Evolutionary conservation across 495 filamentous ascomycete species (phyloP), one percentile per base, ranked within the genome.

Genomic region (Cercophora sp.): DNA sequence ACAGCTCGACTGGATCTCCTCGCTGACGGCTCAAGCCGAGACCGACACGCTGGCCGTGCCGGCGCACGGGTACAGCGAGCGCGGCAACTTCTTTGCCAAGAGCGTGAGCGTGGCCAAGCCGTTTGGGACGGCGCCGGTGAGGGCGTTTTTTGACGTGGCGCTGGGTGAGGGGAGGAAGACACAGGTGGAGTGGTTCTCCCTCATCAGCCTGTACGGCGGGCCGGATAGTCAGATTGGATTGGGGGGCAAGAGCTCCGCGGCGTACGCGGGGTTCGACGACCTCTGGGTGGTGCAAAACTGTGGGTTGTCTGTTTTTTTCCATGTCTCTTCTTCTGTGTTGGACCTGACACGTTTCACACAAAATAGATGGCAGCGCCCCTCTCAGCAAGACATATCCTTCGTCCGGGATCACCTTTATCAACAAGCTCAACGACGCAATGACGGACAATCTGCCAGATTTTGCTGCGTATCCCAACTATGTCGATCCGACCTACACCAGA

Each of bases 71-170:
- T 53, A 48, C 15, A 19, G 34, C 13, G 8, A n/a, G 35, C 42
- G 43, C 16, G 55, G 53, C 25, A 52, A 54, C 46, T 57, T 60
- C 46, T 60, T 57, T 19, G 58, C 54, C 22, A 60, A 60, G 37
- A 52, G 47, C 16, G 58, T 57, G n/a, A 54, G 50, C 10, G 48
- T 45, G 10, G 19, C 36, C 6, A 5, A 36, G 16, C 50, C 58
- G 6, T 46, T 60, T 25, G 18, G 9, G 1, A 27, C 48, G 6
- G 32, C 32, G 22, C 31, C 58, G 3, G 9, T 54, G 13, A 16
- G 8, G 8, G 29, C 15, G 9, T 60, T 49, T 42, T 57, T 57
- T 26, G 10, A 15, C 23, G 53, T 50, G 15, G 10, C 57, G 5
- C 19, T 57, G 8, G 18, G 24, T n/a, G 19, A 43, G 0, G 35